These are phyloP conservation scores for Cyamopsis tetragonoloba DNA, from an alignment of 306 rosid species.

Conservation along the genomic window DNA sequence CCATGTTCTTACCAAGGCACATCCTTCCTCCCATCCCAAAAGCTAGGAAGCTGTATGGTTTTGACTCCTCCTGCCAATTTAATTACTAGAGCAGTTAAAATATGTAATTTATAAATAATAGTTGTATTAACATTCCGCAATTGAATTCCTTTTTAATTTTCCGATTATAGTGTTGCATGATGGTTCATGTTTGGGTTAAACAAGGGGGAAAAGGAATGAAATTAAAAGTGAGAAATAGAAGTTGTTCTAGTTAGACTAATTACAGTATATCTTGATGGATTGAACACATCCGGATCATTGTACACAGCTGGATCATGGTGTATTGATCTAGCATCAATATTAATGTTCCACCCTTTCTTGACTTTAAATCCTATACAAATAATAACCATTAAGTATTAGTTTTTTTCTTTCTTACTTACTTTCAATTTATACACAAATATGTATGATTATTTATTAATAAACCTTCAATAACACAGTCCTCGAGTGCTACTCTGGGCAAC, in stretches of 20 bases:
- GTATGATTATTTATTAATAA: background rate
- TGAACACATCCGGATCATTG: slow-evolving; percentile 52
- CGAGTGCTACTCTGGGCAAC: slow-evolving; percentile 72
- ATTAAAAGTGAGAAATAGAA: background rate
- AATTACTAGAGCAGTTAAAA: background rate
- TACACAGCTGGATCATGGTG: slow-evolving; percentile 60
- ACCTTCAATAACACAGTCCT: slow-evolving; percentile 76
- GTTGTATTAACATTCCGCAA: background rate
- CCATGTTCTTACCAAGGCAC: slow-evolving; percentile 85
- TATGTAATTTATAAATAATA: background rate
- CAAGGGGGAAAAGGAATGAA: background rate
- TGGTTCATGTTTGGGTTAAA: background rate
- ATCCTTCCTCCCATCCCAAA: slow-evolving; percentile 94
- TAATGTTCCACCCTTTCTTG: slow-evolving; percentile 80
- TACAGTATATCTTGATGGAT: slow-evolving; percentile 74
- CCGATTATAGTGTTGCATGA: background rate
- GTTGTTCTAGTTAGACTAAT: slow-evolving; percentile 5
- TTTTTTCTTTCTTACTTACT: background rate
- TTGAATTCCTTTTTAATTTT: background rate
- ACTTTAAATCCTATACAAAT: slow-evolving; percentile 52
- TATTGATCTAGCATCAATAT: slow-evolving; percentile 72
- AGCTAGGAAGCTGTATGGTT: slow-evolving; percentile 68
- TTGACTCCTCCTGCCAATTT: slow-evolving; percentile 60
- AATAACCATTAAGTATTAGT: background rate
- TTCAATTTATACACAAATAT: background rate